Conservation (phyloP, 225 moss, liverwort and hornwort species). For the Asterella californica region DNA sequence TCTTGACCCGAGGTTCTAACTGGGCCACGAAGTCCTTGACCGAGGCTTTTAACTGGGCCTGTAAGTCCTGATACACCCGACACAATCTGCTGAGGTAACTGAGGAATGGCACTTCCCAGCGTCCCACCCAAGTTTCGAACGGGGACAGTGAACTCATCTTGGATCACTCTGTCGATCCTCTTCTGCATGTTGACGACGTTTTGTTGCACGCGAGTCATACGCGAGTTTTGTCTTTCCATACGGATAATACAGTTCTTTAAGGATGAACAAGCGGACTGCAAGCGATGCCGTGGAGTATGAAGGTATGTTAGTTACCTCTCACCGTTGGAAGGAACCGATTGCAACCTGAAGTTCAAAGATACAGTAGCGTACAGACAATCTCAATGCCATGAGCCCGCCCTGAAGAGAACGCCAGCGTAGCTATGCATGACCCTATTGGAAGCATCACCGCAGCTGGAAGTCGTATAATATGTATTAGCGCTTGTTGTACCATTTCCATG, state of each 20-base stretch:
- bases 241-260: constrained; percentile 55
- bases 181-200: constrained; percentile 75
- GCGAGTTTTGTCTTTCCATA: constrained; percentile 69
- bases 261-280: constrained; percentile 52
- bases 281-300: constrained; percentile 29
- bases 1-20: constrained; percentile 37
- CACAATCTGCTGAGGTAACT: neutral
- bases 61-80: neutral
- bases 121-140: constrained; percentile 33
- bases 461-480: neutral
- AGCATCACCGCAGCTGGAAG: constrained; percentile 37
- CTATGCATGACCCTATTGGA: constrained; percentile 59
- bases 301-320: too few relatives aligned
- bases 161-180: constrained; percentile 64
- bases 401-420: constrained; percentile 56
- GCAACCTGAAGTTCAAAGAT: neutral
- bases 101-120: constrained; percentile 31
- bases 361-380: constrained; percentile 38
- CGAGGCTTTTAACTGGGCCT: neutral
- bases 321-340: too few relatives aligned
- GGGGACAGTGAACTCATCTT: constrained; percentile 57
- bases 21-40: constrained; percentile 25
- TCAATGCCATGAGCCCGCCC: constrained; percentile 65
- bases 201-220: constrained; percentile 51
- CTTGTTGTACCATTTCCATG: neutral